Evolutionary conservation across 164 flowering plant genomes (phyloP), one percentile per base, ranked within the genome.

Genomic region (Protea cynaroides): DNA sequence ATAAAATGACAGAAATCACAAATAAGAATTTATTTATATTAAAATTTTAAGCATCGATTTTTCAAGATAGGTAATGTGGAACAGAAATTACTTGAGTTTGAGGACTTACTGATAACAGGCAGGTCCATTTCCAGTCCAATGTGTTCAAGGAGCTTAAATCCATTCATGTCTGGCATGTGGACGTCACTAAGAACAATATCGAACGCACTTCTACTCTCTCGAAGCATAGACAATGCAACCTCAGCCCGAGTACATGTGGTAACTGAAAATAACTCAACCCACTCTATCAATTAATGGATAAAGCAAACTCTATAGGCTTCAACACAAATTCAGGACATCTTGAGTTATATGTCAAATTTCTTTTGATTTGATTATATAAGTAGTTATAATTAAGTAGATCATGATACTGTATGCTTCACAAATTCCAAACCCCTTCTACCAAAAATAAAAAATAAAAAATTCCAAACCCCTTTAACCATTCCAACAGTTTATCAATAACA

Each of bases 161-260:
- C 98, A 63, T 92, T 88, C 96, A 92, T 89, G 70, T 88, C 96
- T 0, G 96, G 97, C 97, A 92, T 89, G 72, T 89, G 95, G 2
- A 92, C 98, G 71, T 92, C 98, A 50, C 96, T 89, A 54, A 89
- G 67, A 47, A 89, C 91, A 19, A 92, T 65, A 71, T 92, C 96
- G 24, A 72, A 92, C 23, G 81, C 80, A 46, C 71, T 72, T 54
- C 66, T 88, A 69, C 77, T 81, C 66, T 80, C 83, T 63, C 89
- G 67, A 17, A 92, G 88, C 59, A 76, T 18, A 0, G 79, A 50
- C 58, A 92, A 43, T 1, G 96, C 98, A 18, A 29, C 34, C 63
- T 71, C 84, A 0, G 96, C 95, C 56, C 85, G 71, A 34, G 80
- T 68, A 72, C 91, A 88, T 23, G 80, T 84, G 2, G 92, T 92